Conservation (phyloP, 1,139 yeast species). For the Sugiyamaella sp. region DNA sequence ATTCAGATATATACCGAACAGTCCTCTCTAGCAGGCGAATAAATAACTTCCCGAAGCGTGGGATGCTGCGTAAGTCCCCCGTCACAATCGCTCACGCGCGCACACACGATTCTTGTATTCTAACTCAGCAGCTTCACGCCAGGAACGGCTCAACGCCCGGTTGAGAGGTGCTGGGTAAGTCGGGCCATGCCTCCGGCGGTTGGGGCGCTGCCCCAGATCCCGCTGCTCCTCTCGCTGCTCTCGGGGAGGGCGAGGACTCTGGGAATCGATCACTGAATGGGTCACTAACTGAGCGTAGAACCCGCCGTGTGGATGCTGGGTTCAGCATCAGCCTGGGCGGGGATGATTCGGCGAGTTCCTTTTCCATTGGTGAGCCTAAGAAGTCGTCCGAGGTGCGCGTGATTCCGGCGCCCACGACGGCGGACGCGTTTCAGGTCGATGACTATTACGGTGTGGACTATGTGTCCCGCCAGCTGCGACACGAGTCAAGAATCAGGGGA, state of each 20-base stretch:
- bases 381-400: not conserved
- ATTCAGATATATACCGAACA: no score
- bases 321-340: slow-evolving; percentile 16
- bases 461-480: slow-evolving; percentile 18
- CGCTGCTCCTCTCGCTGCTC: no score
- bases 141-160: slow-evolving; percentile 21
- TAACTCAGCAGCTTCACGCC: slow-evolving; percentile 18
- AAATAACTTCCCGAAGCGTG: not conserved
- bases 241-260: no score
- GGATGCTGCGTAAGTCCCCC: slow-evolving; percentile 6
- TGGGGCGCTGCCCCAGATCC: not conserved
- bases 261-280: no score
- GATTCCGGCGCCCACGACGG: not conserved
- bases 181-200: not conserved
- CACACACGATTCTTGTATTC: not conserved
- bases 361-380: slow-evolving; percentile 1
- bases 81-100: not conserved
- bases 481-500: slow-evolving; percentile 34
- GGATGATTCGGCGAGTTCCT: slow-evolving; percentile 1
- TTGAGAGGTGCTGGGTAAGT: slow-evolving; percentile 23
- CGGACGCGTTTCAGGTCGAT: not conserved
- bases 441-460: slow-evolving; percentile 1
- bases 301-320: slow-evolving; percentile 20
- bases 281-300: slow-evolving; percentile 4
- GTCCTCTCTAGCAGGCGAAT: not conserved